Conservation (phyloP, 192 early-diverging fungal genomes). For the Coemansia sp. region DNA sequence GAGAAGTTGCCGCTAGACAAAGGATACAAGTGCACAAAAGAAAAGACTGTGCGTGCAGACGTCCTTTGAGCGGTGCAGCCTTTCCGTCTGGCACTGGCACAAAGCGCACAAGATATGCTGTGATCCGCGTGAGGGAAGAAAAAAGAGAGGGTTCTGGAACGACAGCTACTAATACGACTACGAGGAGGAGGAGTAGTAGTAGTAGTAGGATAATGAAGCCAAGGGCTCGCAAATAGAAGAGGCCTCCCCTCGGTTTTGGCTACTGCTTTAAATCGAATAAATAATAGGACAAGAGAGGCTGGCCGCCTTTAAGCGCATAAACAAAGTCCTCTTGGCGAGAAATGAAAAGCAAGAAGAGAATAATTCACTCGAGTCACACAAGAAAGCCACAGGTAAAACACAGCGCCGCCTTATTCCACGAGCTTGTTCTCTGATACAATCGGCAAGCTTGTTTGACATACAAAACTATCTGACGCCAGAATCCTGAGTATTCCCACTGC, state of each 20-base stretch:
- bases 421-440: neutral
- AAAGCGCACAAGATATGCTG: neutral
- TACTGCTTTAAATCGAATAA: neutral
- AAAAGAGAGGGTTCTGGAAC: neutral
- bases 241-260: neutral
- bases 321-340: constrained; percentile 1
- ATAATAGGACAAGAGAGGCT: constrained; percentile 4
- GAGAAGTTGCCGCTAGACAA: neutral
- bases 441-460: neutral
- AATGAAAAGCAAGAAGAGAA: neutral
- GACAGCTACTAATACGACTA: neutral
- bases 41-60: neutral
- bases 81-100: neutral
- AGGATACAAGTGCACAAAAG: neutral
- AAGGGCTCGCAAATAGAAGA: neutral
- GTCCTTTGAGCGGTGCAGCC: neutral
- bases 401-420: constrained; percentile 8
- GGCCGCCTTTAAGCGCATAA: neutral
- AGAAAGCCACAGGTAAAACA: constrained; percentile 10
- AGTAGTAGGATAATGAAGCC: neutral
- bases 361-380: neutral
- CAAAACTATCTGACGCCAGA: neutral
- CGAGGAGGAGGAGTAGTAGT: no score
- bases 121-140: neutral
- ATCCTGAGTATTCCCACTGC: neutral